Evolutionary conservation across 495 filamentous ascomycete species (phyloP).

Genomic region (Hyaloscypha hepaticicola): DNA sequence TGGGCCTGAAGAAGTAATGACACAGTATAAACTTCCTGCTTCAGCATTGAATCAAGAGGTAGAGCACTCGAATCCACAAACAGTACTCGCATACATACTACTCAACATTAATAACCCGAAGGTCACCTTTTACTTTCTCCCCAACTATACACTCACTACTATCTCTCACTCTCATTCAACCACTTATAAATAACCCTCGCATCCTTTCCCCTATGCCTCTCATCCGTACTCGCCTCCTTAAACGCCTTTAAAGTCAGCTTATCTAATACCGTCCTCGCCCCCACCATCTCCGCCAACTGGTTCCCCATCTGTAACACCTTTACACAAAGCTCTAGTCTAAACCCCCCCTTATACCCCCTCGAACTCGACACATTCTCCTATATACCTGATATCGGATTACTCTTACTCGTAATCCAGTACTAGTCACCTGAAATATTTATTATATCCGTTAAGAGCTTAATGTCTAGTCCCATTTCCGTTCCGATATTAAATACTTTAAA

Average conservation of each 20-base stretch:
- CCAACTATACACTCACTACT: background rate
- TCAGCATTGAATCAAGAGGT: no score
- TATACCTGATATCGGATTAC: constrained; percentile 7
- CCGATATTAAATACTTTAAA: constrained; percentile 12
- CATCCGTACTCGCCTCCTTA: constrained; percentile 8
- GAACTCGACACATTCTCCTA: background rate
- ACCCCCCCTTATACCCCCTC: constrained; percentile 9
- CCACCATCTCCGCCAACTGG: background rate
- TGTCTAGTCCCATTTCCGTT: constrained; percentile 3
- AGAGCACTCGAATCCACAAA: no score
- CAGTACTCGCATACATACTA: no score
- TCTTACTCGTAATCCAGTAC: background rate
- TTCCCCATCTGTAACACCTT: constrained; percentile 7
- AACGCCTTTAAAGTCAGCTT: background rate
- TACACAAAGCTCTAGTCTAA: constrained; percentile 2
- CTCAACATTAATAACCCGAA: no score
- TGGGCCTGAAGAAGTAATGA: no score
- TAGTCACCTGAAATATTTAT: constrained; percentile 7
- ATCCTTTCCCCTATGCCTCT: constrained; percentile 5
- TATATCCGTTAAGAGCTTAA: background rate
- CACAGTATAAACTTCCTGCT: no score
- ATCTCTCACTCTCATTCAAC: constrained; percentile 11
- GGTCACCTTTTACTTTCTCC: no score
- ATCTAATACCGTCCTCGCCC: background rate
- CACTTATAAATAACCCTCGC: constrained; percentile 16